Percentiles rank a stretch among this genome's conserved stretches.
Conservation (phyloP, 306 rosid species). For the Trifolium subterraneum region DNA sequence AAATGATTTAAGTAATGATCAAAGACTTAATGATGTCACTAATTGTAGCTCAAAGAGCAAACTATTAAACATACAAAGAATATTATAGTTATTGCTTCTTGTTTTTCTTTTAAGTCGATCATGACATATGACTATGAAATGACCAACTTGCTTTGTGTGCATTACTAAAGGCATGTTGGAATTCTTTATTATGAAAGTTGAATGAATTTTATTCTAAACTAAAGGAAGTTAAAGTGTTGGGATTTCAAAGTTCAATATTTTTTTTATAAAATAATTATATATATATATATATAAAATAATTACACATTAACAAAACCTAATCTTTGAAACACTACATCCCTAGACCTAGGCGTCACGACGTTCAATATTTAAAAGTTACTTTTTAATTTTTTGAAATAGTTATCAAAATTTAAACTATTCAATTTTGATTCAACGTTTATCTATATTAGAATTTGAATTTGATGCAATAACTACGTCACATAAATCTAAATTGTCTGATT, state of each 20-base stretch:
- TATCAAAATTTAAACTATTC: neutral
- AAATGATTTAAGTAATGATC: neutral
- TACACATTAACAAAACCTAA: no score
- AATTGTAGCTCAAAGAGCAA: neutral
- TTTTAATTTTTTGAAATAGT: neutral
- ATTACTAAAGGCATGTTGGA: neutral
- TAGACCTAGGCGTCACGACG: no score
- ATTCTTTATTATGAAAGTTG: no score
- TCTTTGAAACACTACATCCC: no score
- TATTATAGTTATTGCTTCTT: neutral
- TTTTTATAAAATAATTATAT: no score
- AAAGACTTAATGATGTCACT: constrained; percentile 5
- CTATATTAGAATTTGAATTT: no score
- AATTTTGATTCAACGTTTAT: neutral
- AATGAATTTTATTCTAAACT: neutral
- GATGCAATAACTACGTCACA: no score
- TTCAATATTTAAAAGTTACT: no score
- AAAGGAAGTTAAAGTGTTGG: no score
- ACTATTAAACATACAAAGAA: neutral
- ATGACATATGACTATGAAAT: neutral
- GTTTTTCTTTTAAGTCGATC: neutral
- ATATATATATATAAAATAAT: no score
- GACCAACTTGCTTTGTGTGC: neutral
- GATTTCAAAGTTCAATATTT: no score
- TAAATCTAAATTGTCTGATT: no score